phyloP scores from a whole-genome alignment of 345 rosid genomes.

The Bruguiera sexangula region DNA sequence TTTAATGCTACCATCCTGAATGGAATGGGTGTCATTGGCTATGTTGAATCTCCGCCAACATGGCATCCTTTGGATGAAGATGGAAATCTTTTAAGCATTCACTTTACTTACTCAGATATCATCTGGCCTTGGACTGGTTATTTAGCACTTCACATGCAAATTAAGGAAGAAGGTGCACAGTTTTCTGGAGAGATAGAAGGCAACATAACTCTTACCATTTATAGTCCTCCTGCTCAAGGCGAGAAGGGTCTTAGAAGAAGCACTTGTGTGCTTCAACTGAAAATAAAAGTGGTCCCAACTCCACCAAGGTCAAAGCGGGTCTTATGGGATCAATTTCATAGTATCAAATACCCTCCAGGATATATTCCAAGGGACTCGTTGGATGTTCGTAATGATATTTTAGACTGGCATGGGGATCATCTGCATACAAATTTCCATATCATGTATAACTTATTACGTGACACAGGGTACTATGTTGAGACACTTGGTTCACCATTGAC shows the following conservation, averaged over 20 bases:
- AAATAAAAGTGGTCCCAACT: slow-evolving; percentile 79
- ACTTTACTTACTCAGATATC: slow-evolving; percentile 71
- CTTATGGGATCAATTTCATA: slow-evolving; percentile 98
- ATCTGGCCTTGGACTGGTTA: slow-evolving; percentile 99
- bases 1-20: slow-evolving; percentile 87
- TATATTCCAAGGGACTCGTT: slow-evolving; percentile 97
- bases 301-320: slow-evolving; percentile 85
- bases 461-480: slow-evolving; percentile 89
- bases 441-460: slow-evolving; percentile 90
- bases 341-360: slow-evolving; percentile 96
- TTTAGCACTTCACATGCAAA: slow-evolving; percentile 94
- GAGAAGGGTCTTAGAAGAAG: slow-evolving; percentile 57
- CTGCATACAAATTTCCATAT: slow-evolving; percentile 94
- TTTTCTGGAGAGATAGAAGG: slow-evolving; percentile 86
- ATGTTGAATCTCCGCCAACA: slow-evolving; percentile 70
- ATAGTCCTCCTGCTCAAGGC: slow-evolving; percentile 76
- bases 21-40: slow-evolving; percentile 96
- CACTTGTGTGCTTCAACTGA: slow-evolving; percentile 76
- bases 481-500: slow-evolving; percentile 97
- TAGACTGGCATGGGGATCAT: slow-evolving; percentile 99
- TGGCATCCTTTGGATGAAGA: slow-evolving; percentile 91
- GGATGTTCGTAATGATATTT: slow-evolving; percentile 97
- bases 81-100: slow-evolving; percentile 82
- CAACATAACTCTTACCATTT: slow-evolving; percentile 60
- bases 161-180: slow-evolving; percentile 90